Evolutionary conservation across 116 monocot species (phyloP).

Genomic region (Zostera marina): DNA sequence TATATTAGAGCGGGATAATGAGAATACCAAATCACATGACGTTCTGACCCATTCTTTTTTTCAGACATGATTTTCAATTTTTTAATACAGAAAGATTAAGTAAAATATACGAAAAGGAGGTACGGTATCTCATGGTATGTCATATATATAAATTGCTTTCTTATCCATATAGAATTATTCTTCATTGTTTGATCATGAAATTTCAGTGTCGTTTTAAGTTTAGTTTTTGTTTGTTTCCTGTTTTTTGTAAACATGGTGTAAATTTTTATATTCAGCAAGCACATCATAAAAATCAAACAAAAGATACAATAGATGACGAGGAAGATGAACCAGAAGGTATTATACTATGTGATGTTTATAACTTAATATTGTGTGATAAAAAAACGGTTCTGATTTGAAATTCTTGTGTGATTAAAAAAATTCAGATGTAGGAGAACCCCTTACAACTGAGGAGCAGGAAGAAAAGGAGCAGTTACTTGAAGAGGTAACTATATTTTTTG

Average conservation of each 20-base stretch:
- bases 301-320: slow-evolving; percentile 74
- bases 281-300: slow-evolving; percentile 59
- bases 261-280: slow-evolving; percentile 26
- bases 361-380: too few species aligned
- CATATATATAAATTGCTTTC: neutral
- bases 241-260: neutral
- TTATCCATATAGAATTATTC: too few species aligned
- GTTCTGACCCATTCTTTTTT: slow-evolving; percentile 4
- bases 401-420: too few species aligned
- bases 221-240: neutral
- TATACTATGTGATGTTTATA: neutral
- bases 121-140: slow-evolving; percentile 79
- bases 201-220: neutral
- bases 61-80: slow-evolving; percentile 98
- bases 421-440: slow-evolving; percentile 57
- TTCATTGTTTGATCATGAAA: too few species aligned
- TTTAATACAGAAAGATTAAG: slow-evolving; percentile 76
- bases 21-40: too few species aligned
- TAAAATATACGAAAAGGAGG: slow-evolving; percentile 96
- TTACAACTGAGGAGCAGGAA: slow-evolving; percentile 80
- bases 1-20: neutral
- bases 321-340: slow-evolving; percentile 76
- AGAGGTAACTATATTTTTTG: slow-evolving; percentile 32
- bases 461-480: slow-evolving; percentile 83
- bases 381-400: too few species aligned